A percentile compares a stretch with the other conserved stretches of the same genome.
Conservation (phyloP, 768 basidiomycete genomes). For the Leccinum longicurvipes region DNA sequence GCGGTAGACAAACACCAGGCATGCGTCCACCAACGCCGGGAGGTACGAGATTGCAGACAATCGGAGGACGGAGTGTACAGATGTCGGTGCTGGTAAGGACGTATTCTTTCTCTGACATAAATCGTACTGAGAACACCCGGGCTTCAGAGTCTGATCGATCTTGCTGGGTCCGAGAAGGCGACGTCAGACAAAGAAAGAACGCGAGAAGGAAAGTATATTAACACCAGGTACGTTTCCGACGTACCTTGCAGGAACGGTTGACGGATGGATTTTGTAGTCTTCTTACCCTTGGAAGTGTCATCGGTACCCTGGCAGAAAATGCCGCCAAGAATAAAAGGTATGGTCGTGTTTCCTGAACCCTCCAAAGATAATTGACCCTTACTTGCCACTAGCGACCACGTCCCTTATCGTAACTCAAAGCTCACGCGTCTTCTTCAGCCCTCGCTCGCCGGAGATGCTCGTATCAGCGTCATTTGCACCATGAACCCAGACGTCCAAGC, state of each 20-base stretch:
- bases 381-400: constrained; percentile 59
- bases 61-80: constrained; percentile 77
- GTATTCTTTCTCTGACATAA: neutral
- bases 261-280: constrained; percentile 45
- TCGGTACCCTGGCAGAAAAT: constrained; percentile 88
- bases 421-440: constrained; percentile 93
- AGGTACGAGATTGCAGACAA: constrained; percentile 66
- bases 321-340: constrained; percentile 70
- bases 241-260: neutral
- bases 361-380: neutral
- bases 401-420: constrained; percentile 95
- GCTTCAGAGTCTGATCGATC: constrained; percentile 81
- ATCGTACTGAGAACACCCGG: neutral
- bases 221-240: constrained; percentile 57
- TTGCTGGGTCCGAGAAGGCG: constrained; percentile 95
- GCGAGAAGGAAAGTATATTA: constrained; percentile 96
- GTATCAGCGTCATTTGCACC: constrained; percentile 95
- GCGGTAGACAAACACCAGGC: constrained; percentile 54
- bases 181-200: constrained; percentile 94
- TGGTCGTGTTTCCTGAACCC: constrained; percentile 5
- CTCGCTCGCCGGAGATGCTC: constrained; percentile 90
- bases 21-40: constrained; percentile 48
- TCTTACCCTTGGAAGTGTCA: constrained; percentile 89
- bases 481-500: constrained; percentile 83
- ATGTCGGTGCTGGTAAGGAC: constrained; percentile 64